phyloP scores from a whole-genome alignment of 2,329 filamentous ascomycete genomes.

The Didymella segeticola region DNA sequence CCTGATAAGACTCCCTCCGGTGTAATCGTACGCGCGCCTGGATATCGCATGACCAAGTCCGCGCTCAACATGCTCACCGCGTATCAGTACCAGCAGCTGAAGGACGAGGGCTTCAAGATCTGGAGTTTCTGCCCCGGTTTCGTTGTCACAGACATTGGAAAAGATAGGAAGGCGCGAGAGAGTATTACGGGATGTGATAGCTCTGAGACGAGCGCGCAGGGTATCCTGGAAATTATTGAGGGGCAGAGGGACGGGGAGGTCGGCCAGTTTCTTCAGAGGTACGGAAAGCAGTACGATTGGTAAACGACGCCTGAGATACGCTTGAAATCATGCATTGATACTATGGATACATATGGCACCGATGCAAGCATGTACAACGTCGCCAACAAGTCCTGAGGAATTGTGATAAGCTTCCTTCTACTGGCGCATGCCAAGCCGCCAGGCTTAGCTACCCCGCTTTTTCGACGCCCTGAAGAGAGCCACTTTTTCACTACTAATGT shows the following conservation, averaged over 20 bases:
- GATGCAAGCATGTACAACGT: not conserved
- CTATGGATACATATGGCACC: too few relatives aligned
- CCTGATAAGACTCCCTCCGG: conserved; percentile 15
- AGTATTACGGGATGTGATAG: conserved; percentile 29
- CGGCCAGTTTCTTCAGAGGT: conserved; percentile 32
- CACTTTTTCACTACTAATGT: not conserved
- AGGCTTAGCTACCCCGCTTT: conserved; percentile 13
- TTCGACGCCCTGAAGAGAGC: not conserved
- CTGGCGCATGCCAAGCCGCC: not conserved
- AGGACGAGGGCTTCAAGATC: conserved; percentile 33
- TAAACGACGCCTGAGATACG: conserved; percentile 7
- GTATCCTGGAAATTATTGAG: conserved; percentile 40
- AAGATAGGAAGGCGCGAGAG: conserved; percentile 27
- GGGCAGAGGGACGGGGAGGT: conserved; percentile 40
- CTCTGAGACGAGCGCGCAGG: conserved; percentile 42
- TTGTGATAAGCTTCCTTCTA: not conserved
- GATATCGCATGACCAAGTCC: conserved; percentile 47
- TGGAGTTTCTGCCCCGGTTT: conserved; percentile 43
- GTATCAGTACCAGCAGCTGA: conserved; percentile 50
- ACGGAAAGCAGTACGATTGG: conserved; percentile 32
- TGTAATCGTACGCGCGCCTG: conserved; percentile 14
- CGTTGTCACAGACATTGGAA: conserved; percentile 36
- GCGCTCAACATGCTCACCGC: conserved; percentile 47
- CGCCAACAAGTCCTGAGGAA: not conserved
- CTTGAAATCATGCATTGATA: too few relatives aligned